Conservation (phyloP, 768 basidiomycete species). For the Tricholoma sp. region DNA sequence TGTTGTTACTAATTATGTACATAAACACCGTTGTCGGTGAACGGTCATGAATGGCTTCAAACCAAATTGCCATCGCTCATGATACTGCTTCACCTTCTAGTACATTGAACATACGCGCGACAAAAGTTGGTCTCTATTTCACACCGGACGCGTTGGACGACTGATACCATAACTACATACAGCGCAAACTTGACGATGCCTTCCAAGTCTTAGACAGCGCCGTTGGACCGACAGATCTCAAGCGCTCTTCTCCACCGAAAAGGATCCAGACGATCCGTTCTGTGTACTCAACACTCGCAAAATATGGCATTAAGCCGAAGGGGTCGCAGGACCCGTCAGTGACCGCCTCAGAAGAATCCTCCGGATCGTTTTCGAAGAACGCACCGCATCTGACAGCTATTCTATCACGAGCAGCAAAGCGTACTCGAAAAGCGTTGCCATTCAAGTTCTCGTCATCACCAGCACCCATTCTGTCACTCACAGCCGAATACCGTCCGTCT, state of each 20-base stretch:
- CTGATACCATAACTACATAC: not conserved
- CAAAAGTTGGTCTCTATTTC: constrained; percentile 8
- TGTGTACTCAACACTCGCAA: constrained; percentile 73
- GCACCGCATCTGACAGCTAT: constrained; percentile 72
- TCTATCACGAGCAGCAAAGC: constrained; percentile 57
- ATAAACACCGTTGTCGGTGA: not conserved
- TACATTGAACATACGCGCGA: constrained; percentile 6
- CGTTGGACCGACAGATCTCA: constrained; percentile 33
- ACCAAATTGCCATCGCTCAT: not conserved
- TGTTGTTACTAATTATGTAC: not conserved
- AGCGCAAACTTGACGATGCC: constrained; percentile 84
- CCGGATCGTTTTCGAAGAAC: constrained; percentile 39
- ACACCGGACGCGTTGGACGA: not conserved
- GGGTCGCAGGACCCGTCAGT: constrained; percentile 28
- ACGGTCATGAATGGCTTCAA: constrained; percentile 4
- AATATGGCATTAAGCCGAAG: constrained; percentile 65
- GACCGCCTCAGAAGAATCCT: constrained; percentile 5
- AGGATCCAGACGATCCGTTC: constrained; percentile 48
- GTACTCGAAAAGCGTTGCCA: constrained; percentile 45
- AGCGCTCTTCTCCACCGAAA: constrained; percentile 47
- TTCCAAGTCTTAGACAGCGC: constrained; percentile 67
- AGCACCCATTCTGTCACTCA: constrained; percentile 26
- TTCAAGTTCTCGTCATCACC: constrained; percentile 35
- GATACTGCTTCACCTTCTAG: constrained; percentile 1
- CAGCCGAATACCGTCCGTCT: constrained; percentile 72